A percentile compares a stretch with the other conserved stretches of the same genome.
These are phyloP conservation scores for Aspergillus ruber DNA, from an alignment of 2,329 filamentous ascomycete species.

Conservation along the genomic window DNA sequence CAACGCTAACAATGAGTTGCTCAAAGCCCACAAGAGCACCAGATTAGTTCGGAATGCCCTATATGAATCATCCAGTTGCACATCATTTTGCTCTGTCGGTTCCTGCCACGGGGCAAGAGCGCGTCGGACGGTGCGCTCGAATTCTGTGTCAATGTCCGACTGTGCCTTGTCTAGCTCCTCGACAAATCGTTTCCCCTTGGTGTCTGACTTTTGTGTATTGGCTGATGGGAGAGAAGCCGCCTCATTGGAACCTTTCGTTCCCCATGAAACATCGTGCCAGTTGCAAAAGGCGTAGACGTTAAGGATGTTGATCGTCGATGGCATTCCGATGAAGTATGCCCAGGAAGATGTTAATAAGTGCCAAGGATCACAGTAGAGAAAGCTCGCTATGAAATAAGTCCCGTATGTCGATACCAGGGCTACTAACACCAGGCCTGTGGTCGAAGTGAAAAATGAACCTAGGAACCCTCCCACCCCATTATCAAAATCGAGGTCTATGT, in stretches of 20 bases:
- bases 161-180: constrained; percentile 96
- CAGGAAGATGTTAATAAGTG: constrained; percentile 99
- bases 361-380: constrained; percentile 97
- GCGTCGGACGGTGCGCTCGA: constrained; percentile 91
- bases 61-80: constrained; percentile 93
- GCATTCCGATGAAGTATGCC: constrained; percentile 85
- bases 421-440: constrained; percentile 78
- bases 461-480: constrained; percentile 62
- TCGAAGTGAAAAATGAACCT: constrained; percentile 71
- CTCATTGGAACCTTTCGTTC: constrained; percentile 98
- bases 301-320: constrained; percentile 97
- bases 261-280: constrained; percentile 99
- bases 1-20: constrained; percentile 78
- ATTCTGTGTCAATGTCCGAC: constrained; percentile 95
- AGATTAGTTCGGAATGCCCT: constrained; percentile 98
- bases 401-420: constrained; percentile 91
- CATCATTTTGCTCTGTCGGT: constrained; percentile 69
- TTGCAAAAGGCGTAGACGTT: constrained; percentile 99
- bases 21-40: constrained; percentile 93
- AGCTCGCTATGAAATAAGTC: constrained; percentile 92
- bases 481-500: constrained; percentile 57
- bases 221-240: constrained; percentile 87
- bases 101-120: constrained; percentile 78
- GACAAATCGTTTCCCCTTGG: constrained; percentile 73
- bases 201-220: constrained; percentile 78